phyloP scores from a whole-genome alignment of 768 basidiomycete species.

The Hypsizygus marmoreus region DNA sequence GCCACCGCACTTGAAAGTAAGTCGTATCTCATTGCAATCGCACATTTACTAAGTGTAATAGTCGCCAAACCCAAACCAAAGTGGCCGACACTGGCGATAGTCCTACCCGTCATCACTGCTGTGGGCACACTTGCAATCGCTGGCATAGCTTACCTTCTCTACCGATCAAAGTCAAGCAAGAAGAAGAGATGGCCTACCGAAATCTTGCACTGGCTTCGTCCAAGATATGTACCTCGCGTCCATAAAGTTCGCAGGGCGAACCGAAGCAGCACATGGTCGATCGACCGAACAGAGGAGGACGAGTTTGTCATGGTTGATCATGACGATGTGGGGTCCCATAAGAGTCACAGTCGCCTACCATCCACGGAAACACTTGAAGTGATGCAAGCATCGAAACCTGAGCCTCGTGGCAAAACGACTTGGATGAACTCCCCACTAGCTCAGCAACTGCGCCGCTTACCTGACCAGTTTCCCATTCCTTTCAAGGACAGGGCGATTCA shows the following conservation, averaged over 20 bases:
- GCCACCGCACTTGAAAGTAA: conserved; percentile 10
- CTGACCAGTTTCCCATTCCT: conserved; percentile 13
- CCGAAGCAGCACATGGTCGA: conserved; percentile 12
- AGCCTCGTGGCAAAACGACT: conserved; percentile 4
- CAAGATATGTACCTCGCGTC: conserved; percentile 5
- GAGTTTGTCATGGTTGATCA: conserved; percentile 6
- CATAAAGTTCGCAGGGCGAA: conserved; percentile 9
- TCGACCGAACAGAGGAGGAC: conserved; percentile 19
- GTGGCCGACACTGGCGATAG: conserved; percentile 6
- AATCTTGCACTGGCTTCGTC: background rate
- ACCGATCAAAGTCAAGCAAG: conserved; percentile 2
- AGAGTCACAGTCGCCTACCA: background rate
- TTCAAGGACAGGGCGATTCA: conserved; percentile 16
- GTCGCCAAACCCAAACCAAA: background rate
- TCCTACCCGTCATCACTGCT: conserved; percentile 10
- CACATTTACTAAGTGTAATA: conserved; percentile 1
- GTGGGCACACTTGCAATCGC: conserved; percentile 1
- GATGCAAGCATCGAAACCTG: conserved; percentile 1
- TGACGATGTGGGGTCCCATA: background rate
- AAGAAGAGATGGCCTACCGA: background rate
- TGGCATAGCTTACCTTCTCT: conserved; percentile 1
- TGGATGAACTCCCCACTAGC: conserved; percentile 16
- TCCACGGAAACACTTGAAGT: background rate
- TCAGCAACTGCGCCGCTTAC: conserved; percentile 16
- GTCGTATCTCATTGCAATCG: background rate